A percentile compares a stretch with the other conserved stretches of the same genome.
Evolutionary conservation across 2,329 filamentous ascomycete genomes (phyloP).

Genomic region (Rutstroemia sp.): DNA sequence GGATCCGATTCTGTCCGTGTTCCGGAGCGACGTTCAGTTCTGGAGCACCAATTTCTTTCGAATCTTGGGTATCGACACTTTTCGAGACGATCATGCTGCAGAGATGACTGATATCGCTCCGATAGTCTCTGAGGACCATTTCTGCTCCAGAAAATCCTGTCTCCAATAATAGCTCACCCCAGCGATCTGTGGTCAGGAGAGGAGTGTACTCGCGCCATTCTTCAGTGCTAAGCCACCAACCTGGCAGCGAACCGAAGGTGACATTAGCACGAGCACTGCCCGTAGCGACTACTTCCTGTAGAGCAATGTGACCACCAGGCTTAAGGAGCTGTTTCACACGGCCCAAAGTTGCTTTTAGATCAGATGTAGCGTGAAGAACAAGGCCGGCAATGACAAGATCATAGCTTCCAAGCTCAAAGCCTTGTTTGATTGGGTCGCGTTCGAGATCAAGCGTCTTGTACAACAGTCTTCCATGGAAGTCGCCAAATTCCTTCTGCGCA

Average conservation of each 20-base stretch:
- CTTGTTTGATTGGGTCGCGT: neutral
- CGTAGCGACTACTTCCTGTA: neutral
- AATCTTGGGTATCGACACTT: neutral
- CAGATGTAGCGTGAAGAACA: constrained; percentile 1
- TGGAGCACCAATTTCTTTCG: neutral
- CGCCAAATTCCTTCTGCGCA: neutral
- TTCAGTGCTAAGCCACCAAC: constrained; percentile 32
- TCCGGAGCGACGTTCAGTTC: neutral
- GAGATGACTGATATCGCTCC: neutral
- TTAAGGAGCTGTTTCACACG: neutral
- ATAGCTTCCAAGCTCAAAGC: neutral
- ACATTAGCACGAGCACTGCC: constrained; percentile 2
- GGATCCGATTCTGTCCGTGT: neutral
- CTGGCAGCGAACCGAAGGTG: constrained; percentile 30
- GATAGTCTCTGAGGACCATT: constrained; percentile 8
- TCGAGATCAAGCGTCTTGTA: neutral
- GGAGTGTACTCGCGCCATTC: constrained; percentile 20
- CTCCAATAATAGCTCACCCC: constrained; percentile 12
- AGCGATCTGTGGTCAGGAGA: constrained; percentile 10
- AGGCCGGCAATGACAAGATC: neutral
- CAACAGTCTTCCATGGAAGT: neutral
- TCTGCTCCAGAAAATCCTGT: constrained; percentile 16
- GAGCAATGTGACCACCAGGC: neutral
- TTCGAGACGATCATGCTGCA: neutral
- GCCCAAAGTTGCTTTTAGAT: neutral